Evolutionary conservation across 495 filamentous ascomycete species (phyloP), one percentile per base, ranked within the genome.

Genomic region (Neurospora sublineolata): DNA sequence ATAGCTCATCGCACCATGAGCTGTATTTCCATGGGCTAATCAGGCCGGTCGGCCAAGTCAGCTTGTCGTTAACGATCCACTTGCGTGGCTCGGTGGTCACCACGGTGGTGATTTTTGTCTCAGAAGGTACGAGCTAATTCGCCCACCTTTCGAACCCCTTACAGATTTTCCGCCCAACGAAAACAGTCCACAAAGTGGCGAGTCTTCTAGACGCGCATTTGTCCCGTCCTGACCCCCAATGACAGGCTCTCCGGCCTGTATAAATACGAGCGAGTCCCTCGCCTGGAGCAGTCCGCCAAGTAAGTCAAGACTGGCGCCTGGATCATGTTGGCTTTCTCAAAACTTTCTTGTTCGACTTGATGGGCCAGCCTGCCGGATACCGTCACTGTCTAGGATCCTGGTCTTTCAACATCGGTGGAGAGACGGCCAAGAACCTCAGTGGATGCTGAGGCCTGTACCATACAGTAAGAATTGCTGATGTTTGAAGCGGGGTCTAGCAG

Each of bases 401-500:
- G 52, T 64, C 52, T 18, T 58, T 33, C 52, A 33, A 64, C 14
- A 64, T 64, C 27, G 27, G 52, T 64, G 52, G 52, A 64, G 52
- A 18, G 52, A 64, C 14, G 14, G 52, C 52, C 18, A 27, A 64
- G 14, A 16, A 33, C 52, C 27, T 64, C 52, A 38, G 37, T 67
- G 68, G 33, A 30, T 70, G 44, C 60, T 39, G 69, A 70, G 37
- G 46, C 4, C 60, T 39, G 68, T 71, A 73, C 72, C 69, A 69
- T 71, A 40, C 41, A 39, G 67, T 67, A 41, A 46, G 18, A 67
- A 71, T 71, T 39, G 52, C 36, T 18, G 20, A 67, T 70, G 41
- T 37, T 36, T 64, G 33, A 37, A 68, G 52, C 27, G 74, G 75
- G 70, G 70, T 37, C 73, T 73, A 75, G 72, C 16, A 16, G 44